Evolutionary conservation across 164 flowering plant species (phyloP).

Genomic region (Liriodendron chinense): DNA sequence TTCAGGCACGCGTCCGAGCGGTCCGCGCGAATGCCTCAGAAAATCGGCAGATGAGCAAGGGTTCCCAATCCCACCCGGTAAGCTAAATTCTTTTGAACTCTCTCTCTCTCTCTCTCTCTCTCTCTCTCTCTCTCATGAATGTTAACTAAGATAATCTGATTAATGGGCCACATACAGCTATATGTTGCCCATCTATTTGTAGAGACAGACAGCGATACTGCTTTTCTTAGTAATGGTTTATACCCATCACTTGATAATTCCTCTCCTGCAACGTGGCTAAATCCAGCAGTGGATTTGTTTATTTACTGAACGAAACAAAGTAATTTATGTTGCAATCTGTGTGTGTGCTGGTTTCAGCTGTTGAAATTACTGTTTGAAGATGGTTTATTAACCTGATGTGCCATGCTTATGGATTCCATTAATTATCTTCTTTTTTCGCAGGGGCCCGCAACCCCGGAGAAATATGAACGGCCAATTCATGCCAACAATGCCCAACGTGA

Average conservation of each 20-base stretch:
- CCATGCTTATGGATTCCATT: background rate
- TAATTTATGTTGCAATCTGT: background rate
- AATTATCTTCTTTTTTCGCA: conserved; percentile 12
- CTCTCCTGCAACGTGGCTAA: no score
- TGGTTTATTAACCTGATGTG: background rate
- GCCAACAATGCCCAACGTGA: conserved; percentile 26
- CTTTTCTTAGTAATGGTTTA: no score
- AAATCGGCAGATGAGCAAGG: background rate
- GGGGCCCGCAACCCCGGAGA: conserved; percentile 43
- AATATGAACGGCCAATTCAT: conserved; percentile 23
- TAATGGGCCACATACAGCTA: background rate
- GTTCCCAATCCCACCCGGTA: conserved; percentile 3
- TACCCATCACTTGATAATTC: no score
- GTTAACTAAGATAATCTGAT: background rate
- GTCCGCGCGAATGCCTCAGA: conserved; percentile 27
- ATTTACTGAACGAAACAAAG: no score
- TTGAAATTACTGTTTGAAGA: background rate
- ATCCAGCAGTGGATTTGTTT: no score
- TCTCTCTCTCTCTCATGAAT: background rate
- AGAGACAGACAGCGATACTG: no score
- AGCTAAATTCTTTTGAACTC: background rate
- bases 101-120: no score
- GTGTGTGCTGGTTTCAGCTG: background rate
- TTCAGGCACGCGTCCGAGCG: conserved; percentile 76
- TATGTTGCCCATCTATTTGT: background rate